Percentiles rank a stretch among this genome's conserved stretches.
These are phyloP conservation scores for Taphrina flavorubra DNA, from an alignment of 1,139 yeast genomes.

Conservation along the genomic window DNA sequence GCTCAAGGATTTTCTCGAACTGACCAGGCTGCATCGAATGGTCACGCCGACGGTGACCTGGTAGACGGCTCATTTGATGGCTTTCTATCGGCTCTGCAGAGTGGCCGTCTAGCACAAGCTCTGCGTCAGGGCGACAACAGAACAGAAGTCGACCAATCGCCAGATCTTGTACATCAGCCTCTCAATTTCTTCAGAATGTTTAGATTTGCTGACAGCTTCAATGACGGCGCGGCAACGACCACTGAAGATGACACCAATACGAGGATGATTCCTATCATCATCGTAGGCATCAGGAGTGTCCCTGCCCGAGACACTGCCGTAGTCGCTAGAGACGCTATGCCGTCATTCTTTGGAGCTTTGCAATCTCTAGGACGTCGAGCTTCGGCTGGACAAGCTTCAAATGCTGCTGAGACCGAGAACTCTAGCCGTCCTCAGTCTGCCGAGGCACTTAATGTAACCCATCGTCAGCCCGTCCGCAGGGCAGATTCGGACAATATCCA, in stretches of 20 bases:
- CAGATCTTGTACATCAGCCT: conserved; percentile 43
- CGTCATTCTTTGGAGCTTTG: conserved; percentile 41
- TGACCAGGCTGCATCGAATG: conserved; percentile 37
- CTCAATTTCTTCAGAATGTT: conserved; percentile 62
- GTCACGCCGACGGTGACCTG: conserved; percentile 17
- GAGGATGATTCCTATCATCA: conserved; percentile 59
- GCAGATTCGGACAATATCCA: not conserved
- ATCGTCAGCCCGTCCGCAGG: not conserved
- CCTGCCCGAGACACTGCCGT: conserved; percentile 39
- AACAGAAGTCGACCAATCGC: conserved; percentile 33
- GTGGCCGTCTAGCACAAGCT: conserved; percentile 55
- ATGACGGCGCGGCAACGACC: not conserved
- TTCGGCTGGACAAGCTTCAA: conserved; percentile 1
- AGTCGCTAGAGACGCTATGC: conserved; percentile 14
- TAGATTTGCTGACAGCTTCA: conserved; percentile 53
- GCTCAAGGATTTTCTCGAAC: not conserved
- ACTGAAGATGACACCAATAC: conserved; percentile 45
- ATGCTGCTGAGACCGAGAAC: not conserved
- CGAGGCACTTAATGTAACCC: not conserved
- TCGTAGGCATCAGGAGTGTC: conserved; percentile 63
- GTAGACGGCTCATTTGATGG: conserved; percentile 53
- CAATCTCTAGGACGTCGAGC: conserved; percentile 15
- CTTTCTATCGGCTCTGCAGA: conserved; percentile 54
- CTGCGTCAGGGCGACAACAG: conserved; percentile 48
- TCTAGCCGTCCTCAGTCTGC: not conserved